Conservation (phyloP, 2,329 filamentous ascomycete species). For the Fusarium nodosum region DNA sequence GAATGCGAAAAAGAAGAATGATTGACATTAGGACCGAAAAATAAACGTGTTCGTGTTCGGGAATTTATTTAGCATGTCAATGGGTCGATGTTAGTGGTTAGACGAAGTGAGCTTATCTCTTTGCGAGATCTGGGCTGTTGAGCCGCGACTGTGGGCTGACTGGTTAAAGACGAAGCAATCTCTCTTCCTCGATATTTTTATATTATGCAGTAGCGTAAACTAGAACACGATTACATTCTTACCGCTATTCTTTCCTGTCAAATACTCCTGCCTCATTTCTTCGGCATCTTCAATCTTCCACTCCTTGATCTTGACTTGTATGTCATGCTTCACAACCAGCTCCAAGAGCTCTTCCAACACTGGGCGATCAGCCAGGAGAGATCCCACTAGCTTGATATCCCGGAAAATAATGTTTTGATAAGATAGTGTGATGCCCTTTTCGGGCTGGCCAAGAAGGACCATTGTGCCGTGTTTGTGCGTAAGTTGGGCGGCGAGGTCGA, state of each 20-base stretch:
- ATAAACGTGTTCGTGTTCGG: conserved; percentile 28
- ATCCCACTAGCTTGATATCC: conserved; percentile 1
- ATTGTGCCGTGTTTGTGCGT: conserved; percentile 28
- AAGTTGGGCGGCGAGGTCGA: conserved; percentile 7
- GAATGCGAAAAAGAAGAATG: conserved; percentile 9
- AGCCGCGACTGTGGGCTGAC: neutral
- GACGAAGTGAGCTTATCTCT: conserved; percentile 8
- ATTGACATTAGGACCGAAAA: neutral
- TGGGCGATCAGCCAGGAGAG: neutral
- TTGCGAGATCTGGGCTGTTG: neutral
- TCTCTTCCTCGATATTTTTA: neutral
- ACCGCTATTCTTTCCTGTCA: neutral
- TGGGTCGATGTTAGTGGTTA: neutral
- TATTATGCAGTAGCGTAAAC: accelerated
- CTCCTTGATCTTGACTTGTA: conserved; percentile 16
- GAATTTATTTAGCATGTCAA: neutral
- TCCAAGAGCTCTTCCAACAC: neutral
- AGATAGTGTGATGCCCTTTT: conserved; percentile 3
- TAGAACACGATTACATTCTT: conserved; percentile 24
- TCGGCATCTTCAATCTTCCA: conserved; percentile 25
- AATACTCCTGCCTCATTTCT: conserved; percentile 16
- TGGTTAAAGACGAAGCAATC: too few relatives aligned
- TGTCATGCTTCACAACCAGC: conserved; percentile 8
- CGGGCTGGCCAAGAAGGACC: conserved; percentile 18
- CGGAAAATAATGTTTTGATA: conserved; percentile 15